Percentiles rank a stretch among this genome's conserved stretches.
These are phyloP conservation scores for Colletotrichum simmondsii DNA, from an alignment of 2,329 filamentous ascomycete species.

Conservation along the genomic window DNA sequence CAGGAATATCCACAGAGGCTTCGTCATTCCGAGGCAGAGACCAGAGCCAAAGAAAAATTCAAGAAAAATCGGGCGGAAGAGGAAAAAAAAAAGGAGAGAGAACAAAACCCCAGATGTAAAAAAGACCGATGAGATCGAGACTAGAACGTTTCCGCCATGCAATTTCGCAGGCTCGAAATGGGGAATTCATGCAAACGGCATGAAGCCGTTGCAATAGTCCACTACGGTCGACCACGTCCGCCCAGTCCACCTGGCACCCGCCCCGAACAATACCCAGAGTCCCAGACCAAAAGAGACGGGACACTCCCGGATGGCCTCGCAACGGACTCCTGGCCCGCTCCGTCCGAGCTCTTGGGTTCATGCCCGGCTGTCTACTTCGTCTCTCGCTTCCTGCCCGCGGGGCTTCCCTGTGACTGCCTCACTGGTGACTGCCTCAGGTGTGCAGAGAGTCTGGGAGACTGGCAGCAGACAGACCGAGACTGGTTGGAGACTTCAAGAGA, in stretches of 20 bases:
- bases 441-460: too few relatives aligned
- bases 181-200: slow-evolving; percentile 28
- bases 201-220: slow-evolving; percentile 16
- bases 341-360: slow-evolving; percentile 15
- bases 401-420: background rate
- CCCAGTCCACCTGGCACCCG: background rate
- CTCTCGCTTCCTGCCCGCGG: background rate
- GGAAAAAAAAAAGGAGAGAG: too few relatives aligned
- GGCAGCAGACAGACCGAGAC: too few relatives aligned
- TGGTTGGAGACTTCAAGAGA: too few relatives aligned
- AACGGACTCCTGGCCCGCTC: slow-evolving; percentile 25
- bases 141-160: background rate
- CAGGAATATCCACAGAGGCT: background rate
- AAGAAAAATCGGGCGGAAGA: background rate
- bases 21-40: background rate
- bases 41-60: background rate
- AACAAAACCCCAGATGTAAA: background rate
- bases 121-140: background rate
- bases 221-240: background rate
- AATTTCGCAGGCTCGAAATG: slow-evolving; percentile 11
- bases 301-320: slow-evolving; percentile 12
- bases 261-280: background rate
- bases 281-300: too few relatives aligned
- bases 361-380: background rate
- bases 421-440: background rate